phyloP scores from a whole-genome alignment of 2,329 filamentous ascomycete genomes.

The Malbranchea cinnamomea region DNA sequence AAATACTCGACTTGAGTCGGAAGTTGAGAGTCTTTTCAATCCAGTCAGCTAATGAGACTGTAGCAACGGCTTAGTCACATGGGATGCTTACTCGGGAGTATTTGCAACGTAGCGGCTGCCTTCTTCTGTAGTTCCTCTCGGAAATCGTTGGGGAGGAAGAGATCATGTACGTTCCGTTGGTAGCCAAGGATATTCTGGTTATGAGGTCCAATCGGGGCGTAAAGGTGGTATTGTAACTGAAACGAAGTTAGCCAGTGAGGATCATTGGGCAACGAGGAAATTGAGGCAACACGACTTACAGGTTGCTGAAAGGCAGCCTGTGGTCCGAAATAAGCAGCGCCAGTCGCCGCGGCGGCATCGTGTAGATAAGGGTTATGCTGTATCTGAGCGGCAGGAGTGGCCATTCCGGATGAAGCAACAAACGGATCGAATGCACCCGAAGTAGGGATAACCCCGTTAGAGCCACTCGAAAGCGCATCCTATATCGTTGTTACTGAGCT shows the following conservation, averaged over 20 bases:
- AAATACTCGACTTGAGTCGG: constrained; percentile 70
- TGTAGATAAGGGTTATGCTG: constrained; percentile 65
- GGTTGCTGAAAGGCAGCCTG: constrained; percentile 48
- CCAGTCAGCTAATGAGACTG: background rate
- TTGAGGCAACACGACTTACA: constrained; percentile 25
- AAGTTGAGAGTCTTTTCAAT: constrained; percentile 53
- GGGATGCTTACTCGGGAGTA: constrained; percentile 52
- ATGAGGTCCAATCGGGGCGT: constrained; percentile 73
- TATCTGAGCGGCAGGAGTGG: constrained; percentile 30
- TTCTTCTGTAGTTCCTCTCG: constrained; percentile 84
- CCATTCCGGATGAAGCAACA: constrained; percentile 41
- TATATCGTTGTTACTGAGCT: constrained; percentile 10
- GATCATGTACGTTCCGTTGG: constrained; percentile 74
- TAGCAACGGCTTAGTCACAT: background rate
- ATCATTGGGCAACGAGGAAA: constrained; percentile 2
- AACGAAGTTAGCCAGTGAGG: constrained; percentile 11
- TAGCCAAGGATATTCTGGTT: constrained; percentile 69
- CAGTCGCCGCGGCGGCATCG: constrained; percentile 45
- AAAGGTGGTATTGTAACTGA: constrained; percentile 82
- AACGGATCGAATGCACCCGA: constrained; percentile 49
- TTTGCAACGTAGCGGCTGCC: constrained; percentile 68
- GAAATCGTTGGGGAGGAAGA: constrained; percentile 77
- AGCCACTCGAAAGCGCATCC: constrained; percentile 28
- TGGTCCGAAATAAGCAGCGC: constrained; percentile 51
- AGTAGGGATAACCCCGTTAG: constrained; percentile 37